These are phyloP conservation scores for Typha latifolia DNA, from an alignment of 176 grass and related monocot genomes.

Conservation along the genomic window DNA sequence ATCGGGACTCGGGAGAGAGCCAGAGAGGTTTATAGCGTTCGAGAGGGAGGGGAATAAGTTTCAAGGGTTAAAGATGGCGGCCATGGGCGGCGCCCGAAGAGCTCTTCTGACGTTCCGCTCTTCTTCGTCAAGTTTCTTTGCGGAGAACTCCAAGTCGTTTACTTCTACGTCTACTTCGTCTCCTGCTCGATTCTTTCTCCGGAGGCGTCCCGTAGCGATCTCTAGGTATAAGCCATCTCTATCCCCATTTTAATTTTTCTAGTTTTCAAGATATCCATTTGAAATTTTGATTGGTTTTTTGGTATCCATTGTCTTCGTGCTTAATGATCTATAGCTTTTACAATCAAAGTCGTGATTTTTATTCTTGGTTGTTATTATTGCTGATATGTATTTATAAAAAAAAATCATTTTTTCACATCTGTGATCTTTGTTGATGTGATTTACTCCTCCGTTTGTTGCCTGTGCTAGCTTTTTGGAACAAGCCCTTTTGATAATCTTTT, in stretches of 20 bases:
- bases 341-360: too few relatives aligned
- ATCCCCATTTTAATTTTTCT: background rate
- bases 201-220: slow-evolving; percentile 1
- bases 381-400: too few relatives aligned
- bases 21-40: too few relatives aligned
- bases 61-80: slow-evolving; percentile 28
- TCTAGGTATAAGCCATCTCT: background rate
- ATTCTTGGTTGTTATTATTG: too few relatives aligned
- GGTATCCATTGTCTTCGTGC: background rate
- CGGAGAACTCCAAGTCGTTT: background rate
- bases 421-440: too few relatives aligned
- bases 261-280: background rate
- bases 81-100: slow-evolving; percentile 38
- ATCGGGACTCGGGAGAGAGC: too few relatives aligned
- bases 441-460: too few relatives aligned
- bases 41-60: background rate
- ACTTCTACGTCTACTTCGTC: slow-evolving; percentile 25
- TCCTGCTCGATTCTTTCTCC: slow-evolving; percentile 18
- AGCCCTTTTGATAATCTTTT: background rate
- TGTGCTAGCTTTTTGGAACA: slow-evolving; percentile 14
- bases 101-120: slow-evolving; percentile 29
- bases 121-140: slow-evolving; percentile 16
- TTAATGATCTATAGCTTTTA: too few relatives aligned
- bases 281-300: background rate
- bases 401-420: too few relatives aligned